Evolutionary conservation across 257 asterid species (phyloP).

Genomic region (Rehmannia glutinosa): DNA sequence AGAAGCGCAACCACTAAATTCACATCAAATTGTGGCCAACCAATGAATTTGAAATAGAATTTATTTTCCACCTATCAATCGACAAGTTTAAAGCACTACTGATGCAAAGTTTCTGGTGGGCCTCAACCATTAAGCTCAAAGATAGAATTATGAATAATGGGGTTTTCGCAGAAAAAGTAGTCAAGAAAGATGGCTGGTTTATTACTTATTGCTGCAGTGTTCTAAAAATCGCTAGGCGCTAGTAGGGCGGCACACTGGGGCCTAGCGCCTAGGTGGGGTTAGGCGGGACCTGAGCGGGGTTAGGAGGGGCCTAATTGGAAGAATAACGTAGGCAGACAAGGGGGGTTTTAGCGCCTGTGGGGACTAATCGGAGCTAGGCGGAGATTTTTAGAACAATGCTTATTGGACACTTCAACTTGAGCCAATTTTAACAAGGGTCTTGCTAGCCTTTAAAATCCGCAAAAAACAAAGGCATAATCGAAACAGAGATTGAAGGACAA

Average conservation of each 20-base stretch:
- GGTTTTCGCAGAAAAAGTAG: neutral
- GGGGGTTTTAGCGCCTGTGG: too few relatives aligned
- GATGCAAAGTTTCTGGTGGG: neutral
- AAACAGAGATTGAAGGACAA: neutral
- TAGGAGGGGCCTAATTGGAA: too few relatives aligned
- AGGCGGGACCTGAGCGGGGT: too few relatives aligned
- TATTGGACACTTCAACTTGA: neutral
- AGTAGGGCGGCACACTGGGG: too few relatives aligned
- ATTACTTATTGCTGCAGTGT: too few relatives aligned
- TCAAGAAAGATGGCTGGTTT: neutral
- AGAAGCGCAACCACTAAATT: neutral
- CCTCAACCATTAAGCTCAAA: neutral
- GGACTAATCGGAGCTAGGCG: too few relatives aligned
- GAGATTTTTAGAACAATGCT: too few relatives aligned
- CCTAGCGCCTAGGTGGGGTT: too few relatives aligned
- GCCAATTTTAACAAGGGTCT: neutral
- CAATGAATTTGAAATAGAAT: neutral
- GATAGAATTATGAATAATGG: neutral
- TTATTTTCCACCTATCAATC: neutral
- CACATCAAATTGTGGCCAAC: neutral
- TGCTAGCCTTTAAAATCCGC: neutral
- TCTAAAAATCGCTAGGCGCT: too few relatives aligned
- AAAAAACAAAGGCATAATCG: neutral
- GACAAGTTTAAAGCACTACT: neutral
- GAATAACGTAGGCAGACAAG: too few relatives aligned